Evolutionary conservation across 306 rosid species (phyloP), one percentile per base, ranked within the genome.

Genomic region (Quillaja saponaria): DNA sequence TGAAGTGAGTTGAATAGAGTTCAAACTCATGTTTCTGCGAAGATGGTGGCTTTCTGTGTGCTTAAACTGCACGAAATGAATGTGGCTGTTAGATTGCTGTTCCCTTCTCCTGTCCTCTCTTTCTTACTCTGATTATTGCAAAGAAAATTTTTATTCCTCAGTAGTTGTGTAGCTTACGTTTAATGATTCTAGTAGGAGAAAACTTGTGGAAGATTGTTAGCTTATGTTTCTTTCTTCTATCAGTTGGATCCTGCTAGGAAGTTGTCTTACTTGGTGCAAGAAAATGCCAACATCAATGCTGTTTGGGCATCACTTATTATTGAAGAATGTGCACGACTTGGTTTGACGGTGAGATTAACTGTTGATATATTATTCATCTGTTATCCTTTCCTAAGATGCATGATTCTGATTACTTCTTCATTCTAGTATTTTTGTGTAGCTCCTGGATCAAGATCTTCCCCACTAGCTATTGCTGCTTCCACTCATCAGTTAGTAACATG

Each of bases 371-470:
- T 58, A 57, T 33, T 34, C 33, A 50, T 76, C 14, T 53, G 37
- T 17, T 58, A 48, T 59, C 55, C 50, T n/a, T 45, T 59, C 12
- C 57, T 50, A 35, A 61, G 53, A 55, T 42, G 56, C 64, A 67
- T 34, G 42, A 35, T 51, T 78, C 80, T 86, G 67, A 82, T 80
- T 66, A 61, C 49, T 69, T 74, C 57, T 78, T 79, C 62, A 38
- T 77, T 82, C 61, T 72, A 92, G 98, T 92, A 92, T 81, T 88
- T 92, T 78, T 92, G 96, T 80, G 59, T 92, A 76, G 95, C 98
- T 57, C 98, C 98, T 45, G 98, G 98, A 61, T 92, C 98, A 50
- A 89, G 98, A 69, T 92, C 98, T 69, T 86, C 95, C 69, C 98
- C 96, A 48, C 98, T 92, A 73, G 95, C 98, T 72, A 75, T 92